A percentile compares a stretch with the other conserved stretches of the same genome.
These are phyloP conservation scores for Pythium pectinolyticum DNA, from an alignment of 352 stramenopile species.

Conservation along the genomic window DNA sequence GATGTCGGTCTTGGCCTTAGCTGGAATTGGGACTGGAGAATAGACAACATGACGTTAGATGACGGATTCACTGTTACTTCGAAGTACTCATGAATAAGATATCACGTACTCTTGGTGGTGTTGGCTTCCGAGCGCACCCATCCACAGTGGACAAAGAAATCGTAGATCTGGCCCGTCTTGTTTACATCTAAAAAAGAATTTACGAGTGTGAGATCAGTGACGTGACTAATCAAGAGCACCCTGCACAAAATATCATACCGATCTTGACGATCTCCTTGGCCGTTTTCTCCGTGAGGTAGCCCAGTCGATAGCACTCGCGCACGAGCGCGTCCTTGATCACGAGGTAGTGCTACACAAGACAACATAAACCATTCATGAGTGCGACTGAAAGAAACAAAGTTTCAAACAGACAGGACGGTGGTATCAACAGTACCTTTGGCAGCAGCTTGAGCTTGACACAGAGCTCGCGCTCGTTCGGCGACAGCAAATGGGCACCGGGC, in stretches of 20 bases:
- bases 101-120: conserved; percentile 49
- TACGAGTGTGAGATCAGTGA: too few relatives aligned
- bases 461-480: conserved; percentile 88
- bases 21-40: conserved; percentile 17
- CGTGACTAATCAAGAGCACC: too few relatives aligned
- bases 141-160: conserved; percentile 89
- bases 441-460: conserved; percentile 90
- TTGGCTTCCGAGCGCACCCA: conserved; percentile 76
- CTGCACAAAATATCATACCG: too few relatives aligned
- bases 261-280: conserved; percentile 91
- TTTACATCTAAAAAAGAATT: conserved; percentile 56
- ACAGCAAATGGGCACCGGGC: conserved; percentile 86
- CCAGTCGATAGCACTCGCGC: conserved; percentile 79
- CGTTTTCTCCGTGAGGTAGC: conserved; percentile 73
- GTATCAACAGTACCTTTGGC: conserved; percentile 59
- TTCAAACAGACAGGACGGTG: background rate
- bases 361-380: background rate
- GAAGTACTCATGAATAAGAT: background rate
- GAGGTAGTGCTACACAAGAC: conserved; percentile 82
- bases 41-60: background rate
- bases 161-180: conserved; percentile 86
- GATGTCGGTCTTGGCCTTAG: conserved; percentile 14
- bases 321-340: conserved; percentile 95
- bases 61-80: too few relatives aligned
- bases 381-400: background rate